Conservation (phyloP, 2,329 filamentous ascomycete species). For the Emergomyces pasteurianus region DNA sequence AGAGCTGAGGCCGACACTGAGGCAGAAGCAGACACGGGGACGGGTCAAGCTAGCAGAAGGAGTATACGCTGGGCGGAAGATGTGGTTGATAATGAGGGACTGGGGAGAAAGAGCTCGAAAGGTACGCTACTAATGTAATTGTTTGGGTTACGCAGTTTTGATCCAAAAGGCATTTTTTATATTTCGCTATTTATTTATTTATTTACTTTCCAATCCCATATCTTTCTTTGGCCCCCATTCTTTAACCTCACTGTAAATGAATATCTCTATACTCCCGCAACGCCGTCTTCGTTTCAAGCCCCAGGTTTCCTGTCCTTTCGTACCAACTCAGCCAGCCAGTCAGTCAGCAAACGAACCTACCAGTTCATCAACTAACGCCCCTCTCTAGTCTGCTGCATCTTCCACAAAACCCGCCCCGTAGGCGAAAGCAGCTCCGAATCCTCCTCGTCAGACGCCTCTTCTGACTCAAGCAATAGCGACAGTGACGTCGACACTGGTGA, state of each 20-base stretch:
- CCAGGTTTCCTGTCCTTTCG: not conserved
- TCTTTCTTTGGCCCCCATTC: not conserved
- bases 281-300: not conserved
- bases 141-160: not conserved
- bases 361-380: not conserved
- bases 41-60: not conserved
- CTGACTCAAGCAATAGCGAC: constrained; percentile 34
- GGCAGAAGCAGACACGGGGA: not conserved
- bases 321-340: not conserved
- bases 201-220: not conserved
- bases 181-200: not conserved
- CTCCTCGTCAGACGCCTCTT: constrained; percentile 40
- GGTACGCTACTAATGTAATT: constrained; percentile 41
- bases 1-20: constrained; percentile 6
- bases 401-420: constrained; percentile 70
- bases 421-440: constrained; percentile 64
- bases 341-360: too few species aligned
- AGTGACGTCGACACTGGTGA: constrained; percentile 20
- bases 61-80: constrained; percentile 86
- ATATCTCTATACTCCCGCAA: not conserved
- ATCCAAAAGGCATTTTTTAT: not conserved
- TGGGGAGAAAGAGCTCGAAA: constrained; percentile 91
- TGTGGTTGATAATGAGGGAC: constrained; percentile 88
- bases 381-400: constrained; percentile 87
- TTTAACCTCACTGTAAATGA: not conserved